Evolutionary conservation across 495 filamentous ascomycete species (phyloP), one percentile per base, ranked within the genome.

Genomic region (Ramalina intermedia): DNA sequence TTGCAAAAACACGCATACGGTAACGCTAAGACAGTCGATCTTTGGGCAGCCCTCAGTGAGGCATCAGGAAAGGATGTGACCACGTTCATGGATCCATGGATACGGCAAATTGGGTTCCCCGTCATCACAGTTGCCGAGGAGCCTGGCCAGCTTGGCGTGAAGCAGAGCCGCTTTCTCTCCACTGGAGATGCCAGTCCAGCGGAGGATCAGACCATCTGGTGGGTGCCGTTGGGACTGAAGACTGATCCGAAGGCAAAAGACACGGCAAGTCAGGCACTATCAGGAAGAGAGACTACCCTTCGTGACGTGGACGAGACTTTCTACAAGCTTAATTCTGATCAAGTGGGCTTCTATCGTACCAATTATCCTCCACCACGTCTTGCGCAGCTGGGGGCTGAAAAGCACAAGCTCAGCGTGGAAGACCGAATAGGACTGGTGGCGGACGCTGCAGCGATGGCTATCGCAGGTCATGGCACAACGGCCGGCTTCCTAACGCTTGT

Each of bases 161-260:
- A 81, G 48, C 91, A 98, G 65, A 79, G 71, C 39, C 82, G 91
- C 49, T 98, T 94, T 72, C 70, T 98, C 14, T 82, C 80, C 37
- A 88, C 86, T 26, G 91, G 91, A 13, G 91, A 96, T 62, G 82
- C 84, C 41, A 94, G 87, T 60, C 79, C 86, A 5, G 80, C 87
- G 57, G 91, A 98, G 46, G 87, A 98, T 62, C 63, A 83, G 60
- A 94, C 87, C 2, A 79, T 74, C n/a, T 98, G 91, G 91, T 96
- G 91, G 89, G 76, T 96, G 55, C 91, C 91, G 16, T 73, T 96
- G 13, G 81, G 82, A 20, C 68, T 98, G 40, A 82, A 80, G 58
- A 74, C 77, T 9, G 74, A 67, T 14, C 43, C 64, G 47, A 48
- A 66, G 45, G 49, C 67, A 46, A 49, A 49, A 21, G 70, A 76